Percentiles rank a stretch among this genome's conserved stretches.
Conservation (phyloP, 2,329 filamentous ascomycete genomes). For the Ophiostoma perfectum region DNA sequence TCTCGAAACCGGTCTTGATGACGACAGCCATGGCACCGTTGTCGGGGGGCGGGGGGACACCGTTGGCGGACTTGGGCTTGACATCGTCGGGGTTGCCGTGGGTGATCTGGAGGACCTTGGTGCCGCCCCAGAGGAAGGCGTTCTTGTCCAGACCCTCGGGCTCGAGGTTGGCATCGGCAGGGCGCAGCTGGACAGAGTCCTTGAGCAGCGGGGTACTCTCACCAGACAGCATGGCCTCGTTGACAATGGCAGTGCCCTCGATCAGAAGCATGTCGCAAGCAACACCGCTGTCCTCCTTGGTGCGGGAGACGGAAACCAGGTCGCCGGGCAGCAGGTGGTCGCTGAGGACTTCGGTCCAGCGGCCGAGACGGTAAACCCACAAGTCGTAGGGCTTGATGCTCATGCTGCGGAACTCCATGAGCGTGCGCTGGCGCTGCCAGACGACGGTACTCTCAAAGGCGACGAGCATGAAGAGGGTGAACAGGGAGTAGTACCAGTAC, state of each 20-base stretch:
- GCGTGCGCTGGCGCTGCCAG: conserved; percentile 93
- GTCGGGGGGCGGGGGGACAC: conserved; percentile 79
- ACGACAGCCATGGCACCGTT: conserved; percentile 91
- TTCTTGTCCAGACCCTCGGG: conserved; percentile 94
- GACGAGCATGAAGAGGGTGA: conserved; percentile 97
- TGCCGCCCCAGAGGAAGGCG: conserved; percentile 91
- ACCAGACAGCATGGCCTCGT: conserved; percentile 98
- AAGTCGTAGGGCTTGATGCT: conserved; percentile 98
- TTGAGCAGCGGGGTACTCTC: conserved; percentile 96
- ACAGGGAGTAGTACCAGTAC: conserved; percentile 99
- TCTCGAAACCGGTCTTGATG: conserved; percentile 97
- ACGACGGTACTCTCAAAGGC: conserved; percentile 97
- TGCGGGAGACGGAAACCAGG: conserved; percentile 83
- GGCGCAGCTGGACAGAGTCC: conserved; percentile 88
- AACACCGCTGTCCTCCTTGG: conserved; percentile 94
- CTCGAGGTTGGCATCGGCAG: conserved; percentile 73
- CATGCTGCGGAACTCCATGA: conserved; percentile 97
- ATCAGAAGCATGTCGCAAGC: conserved; percentile 96
- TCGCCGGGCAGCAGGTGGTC: conserved; percentile 92
- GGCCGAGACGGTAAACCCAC: conserved; percentile 79
- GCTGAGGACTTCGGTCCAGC: conserved; percentile 83
- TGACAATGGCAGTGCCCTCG: conserved; percentile 93
- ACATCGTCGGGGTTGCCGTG: conserved; percentile 77
- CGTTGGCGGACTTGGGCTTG: conserved; percentile 64
- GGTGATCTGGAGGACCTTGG: conserved; percentile 92